These are phyloP conservation scores for Scenedesmus sp. DNA, from an alignment of 163 green algal genomes.

Conservation along the genomic window DNA sequence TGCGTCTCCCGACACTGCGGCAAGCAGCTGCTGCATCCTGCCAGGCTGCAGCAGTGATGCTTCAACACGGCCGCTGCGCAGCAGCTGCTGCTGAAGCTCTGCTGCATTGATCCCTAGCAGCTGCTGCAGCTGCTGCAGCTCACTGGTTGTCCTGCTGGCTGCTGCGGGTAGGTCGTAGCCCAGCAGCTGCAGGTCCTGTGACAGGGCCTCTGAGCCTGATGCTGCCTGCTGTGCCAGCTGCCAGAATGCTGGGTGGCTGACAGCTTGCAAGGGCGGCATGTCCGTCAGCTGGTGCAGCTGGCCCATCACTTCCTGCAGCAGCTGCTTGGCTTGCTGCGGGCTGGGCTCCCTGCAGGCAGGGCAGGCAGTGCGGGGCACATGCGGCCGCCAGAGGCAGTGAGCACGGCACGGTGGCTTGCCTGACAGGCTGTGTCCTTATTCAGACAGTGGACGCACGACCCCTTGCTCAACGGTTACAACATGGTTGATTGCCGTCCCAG, in stretches of 20 bases:
- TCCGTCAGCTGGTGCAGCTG: slow-evolving; percentile 43
- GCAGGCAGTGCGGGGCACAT: not conserved
- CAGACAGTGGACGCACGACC: not conserved
- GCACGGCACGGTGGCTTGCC: not conserved
- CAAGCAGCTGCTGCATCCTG: not conserved
- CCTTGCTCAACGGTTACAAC: not conserved
- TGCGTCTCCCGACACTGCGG: not conserved
- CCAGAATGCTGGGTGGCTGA: slow-evolving; percentile 34
- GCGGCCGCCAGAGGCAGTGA: not conserved
- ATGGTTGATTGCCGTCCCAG: not conserved
- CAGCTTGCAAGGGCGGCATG: too few relatives aligned
- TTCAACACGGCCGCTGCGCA: not conserved
- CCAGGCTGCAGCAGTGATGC: not conserved
- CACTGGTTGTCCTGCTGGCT: not conserved
- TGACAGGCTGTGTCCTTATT: not conserved
- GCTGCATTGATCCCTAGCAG: not conserved
- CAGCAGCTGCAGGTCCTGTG: slow-evolving; percentile 29
- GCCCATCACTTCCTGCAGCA: not conserved
- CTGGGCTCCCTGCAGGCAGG: not conserved
- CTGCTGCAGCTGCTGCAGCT: slow-evolving; percentile 14
- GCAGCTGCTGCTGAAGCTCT: slow-evolving; percentile 13
- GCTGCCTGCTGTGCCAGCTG: slow-evolving; percentile 14
- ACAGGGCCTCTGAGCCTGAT: not conserved
- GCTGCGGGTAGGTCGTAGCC: slow-evolving; percentile 23
- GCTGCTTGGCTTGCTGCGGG: not conserved